These are phyloP conservation scores for Hyphopichia burtonii DNA, from an alignment of 1,139 yeast species.

Conservation along the genomic window DNA sequence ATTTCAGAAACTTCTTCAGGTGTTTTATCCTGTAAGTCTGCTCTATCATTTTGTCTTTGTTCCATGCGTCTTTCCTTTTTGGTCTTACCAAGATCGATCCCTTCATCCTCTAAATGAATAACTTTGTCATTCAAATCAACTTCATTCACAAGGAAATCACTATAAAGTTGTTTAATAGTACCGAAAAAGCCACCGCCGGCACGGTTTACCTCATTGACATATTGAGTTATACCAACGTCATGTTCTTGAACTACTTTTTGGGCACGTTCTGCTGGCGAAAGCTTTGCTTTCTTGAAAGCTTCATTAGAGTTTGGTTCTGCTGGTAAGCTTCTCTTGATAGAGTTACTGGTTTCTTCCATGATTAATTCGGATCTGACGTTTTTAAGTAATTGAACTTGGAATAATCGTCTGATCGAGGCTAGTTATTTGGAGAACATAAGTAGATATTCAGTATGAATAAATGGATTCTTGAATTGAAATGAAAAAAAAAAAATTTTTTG, in stretches of 20 bases:
- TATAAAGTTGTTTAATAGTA: conserved; percentile 78
- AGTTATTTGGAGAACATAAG: conserved; percentile 4
- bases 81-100: conserved; percentile 53
- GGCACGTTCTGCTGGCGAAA: conserved; percentile 9
- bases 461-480: too few species aligned
- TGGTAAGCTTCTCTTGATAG: conserved; percentile 8
- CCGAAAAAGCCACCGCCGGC: conserved; percentile 70
- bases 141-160: conserved; percentile 95
- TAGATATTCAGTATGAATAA: too few species aligned
- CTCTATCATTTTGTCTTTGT: conserved; percentile 39
- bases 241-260: conserved; percentile 44
- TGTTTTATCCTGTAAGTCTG: conserved; percentile 30
- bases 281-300: conserved; percentile 7
- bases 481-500: not conserved
- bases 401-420: conserved; percentile 3
- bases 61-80: conserved; percentile 53
- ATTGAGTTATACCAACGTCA: conserved; percentile 86
- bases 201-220: conserved; percentile 42
- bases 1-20: conserved; percentile 35
- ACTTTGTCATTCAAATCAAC: conserved; percentile 68
- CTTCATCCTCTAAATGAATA: conserved; percentile 72
- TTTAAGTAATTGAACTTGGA: not conserved
- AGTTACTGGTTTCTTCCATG: conserved; percentile 8
- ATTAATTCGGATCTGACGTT: conserved; percentile 5
- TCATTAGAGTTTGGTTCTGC: conserved; percentile 3